Evolutionary conservation across 2,329 filamentous ascomycete genomes (phyloP).

Genomic region (Xylaria sp.): DNA sequence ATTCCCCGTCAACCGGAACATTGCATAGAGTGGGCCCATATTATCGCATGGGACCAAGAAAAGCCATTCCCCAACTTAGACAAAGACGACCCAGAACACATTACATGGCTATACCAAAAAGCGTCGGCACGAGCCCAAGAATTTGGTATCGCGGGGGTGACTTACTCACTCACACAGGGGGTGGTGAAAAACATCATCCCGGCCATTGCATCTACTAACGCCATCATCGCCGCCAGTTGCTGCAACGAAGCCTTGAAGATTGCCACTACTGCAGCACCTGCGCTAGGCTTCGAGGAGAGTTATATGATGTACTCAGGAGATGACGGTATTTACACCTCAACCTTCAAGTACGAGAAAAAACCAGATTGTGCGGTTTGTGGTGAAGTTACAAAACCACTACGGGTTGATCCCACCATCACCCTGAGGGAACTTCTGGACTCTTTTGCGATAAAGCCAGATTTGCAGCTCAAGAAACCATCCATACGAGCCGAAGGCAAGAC

Average conservation of each 20-base stretch:
- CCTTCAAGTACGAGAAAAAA: slow-evolving; percentile 94
- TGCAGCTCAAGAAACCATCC: slow-evolving; percentile 93
- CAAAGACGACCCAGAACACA: slow-evolving; percentile 95
- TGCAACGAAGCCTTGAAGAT: slow-evolving; percentile 99
- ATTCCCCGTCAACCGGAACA: slow-evolving; percentile 98
- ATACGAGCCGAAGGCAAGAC: slow-evolving; percentile 82
- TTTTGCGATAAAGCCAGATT: slow-evolving; percentile 83
- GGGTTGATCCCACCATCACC: slow-evolving; percentile 76
- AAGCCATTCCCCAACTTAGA: slow-evolving; percentile 87
- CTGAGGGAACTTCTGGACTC: slow-evolving; percentile 87
- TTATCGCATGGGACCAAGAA: slow-evolving; percentile 94
- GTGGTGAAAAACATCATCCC: slow-evolving; percentile 99
- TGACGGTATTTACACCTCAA: slow-evolving; percentile 96
- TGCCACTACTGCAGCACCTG: slow-evolving; percentile 82
- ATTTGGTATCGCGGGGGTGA: slow-evolving; percentile 91
- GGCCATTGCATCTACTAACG: slow-evolving; percentile 96
- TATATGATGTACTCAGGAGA: slow-evolving; percentile 99
- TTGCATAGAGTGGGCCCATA: slow-evolving; percentile 98
- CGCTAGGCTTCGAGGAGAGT: slow-evolving; percentile 81
- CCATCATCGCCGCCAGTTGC: slow-evolving; percentile 93
- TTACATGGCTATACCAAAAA: slow-evolving; percentile 94
- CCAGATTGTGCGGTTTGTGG: slow-evolving; percentile 95
- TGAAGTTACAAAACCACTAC: slow-evolving; percentile 79
- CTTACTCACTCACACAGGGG: slow-evolving; percentile 94
- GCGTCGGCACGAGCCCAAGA: slow-evolving; percentile 83